phyloP scores from a whole-genome alignment of 192 early-diverging fungal genomes.

The Coemansia sp. region DNA sequence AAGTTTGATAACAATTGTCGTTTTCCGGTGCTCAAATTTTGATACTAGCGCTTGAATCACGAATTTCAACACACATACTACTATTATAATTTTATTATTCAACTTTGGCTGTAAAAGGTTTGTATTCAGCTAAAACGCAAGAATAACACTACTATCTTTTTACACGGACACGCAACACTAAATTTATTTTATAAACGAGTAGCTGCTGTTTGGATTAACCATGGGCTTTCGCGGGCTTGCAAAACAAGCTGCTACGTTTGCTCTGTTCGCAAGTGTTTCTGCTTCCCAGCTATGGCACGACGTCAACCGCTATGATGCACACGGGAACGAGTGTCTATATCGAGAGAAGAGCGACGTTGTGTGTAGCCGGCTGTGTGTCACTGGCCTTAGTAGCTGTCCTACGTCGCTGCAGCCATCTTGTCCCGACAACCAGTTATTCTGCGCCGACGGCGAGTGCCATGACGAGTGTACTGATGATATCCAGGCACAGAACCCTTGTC shows the following conservation, averaged over 20 bases:
- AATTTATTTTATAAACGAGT: background rate
- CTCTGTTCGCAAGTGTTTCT: background rate
- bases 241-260: background rate
- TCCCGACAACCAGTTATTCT: constrained; percentile 34
- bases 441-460: constrained; percentile 55
- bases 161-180: background rate
- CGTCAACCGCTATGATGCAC: constrained; percentile 53
- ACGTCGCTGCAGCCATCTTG: constrained; percentile 35
- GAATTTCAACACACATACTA: too few relatives aligned
- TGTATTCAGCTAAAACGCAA: too few relatives aligned
- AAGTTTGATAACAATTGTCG: too few relatives aligned
- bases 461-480: background rate
- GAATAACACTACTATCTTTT: too few relatives aligned
- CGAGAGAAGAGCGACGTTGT: constrained; percentile 19
- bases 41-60: too few relatives aligned
- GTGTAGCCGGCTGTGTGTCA: constrained; percentile 55
- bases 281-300: constrained; percentile 35
- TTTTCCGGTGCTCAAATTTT: too few relatives aligned
- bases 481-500: background rate
- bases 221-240: background rate
- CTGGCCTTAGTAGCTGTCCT: constrained; percentile 30
- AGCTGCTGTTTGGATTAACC: background rate
- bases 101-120: too few relatives aligned
- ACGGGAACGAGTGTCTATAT: constrained; percentile 55
- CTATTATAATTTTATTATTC: too few relatives aligned